These are phyloP conservation scores for Citrullus mucosospermus DNA, from an alignment of 306 rosid genomes.

Conservation along the genomic window DNA sequence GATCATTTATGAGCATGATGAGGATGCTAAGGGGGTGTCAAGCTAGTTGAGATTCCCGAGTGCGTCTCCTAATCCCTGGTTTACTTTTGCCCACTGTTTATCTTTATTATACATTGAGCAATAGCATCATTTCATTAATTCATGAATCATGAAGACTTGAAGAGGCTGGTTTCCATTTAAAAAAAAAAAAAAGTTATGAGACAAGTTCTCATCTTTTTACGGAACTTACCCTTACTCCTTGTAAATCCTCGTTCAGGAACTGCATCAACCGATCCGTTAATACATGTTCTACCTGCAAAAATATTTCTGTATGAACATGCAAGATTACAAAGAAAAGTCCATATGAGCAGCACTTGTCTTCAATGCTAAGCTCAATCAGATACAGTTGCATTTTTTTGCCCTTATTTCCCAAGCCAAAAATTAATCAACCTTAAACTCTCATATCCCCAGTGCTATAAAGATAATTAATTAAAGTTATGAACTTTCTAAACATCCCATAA, in stretches of 20 bases:
- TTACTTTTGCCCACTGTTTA: too few species aligned
- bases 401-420: not conserved
- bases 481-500: not conserved
- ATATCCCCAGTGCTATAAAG: not conserved
- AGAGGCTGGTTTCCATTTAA: too few species aligned
- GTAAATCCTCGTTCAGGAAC: constrained; percentile 72
- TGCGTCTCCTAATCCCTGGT: too few species aligned
- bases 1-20: too few species aligned
- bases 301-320: not conserved
- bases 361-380: not conserved
- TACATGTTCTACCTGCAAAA: constrained; percentile 79
- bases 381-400: not conserved
- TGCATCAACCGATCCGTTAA: constrained; percentile 63
- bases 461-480: not conserved
- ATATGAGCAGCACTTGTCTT: not conserved
- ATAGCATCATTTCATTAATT: too few species aligned
- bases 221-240: constrained; percentile 53
- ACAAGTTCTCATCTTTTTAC: not conserved
- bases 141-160: too few species aligned
- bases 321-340: not conserved
- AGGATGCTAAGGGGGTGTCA: too few species aligned
- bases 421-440: not conserved
- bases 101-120: too few species aligned
- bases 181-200: too few species aligned
- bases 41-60: too few species aligned